A percentile compares a stretch with the other conserved stretches of the same genome.
These are phyloP conservation scores for Fusarium cicatricum DNA, from an alignment of 2,329 filamentous ascomycete genomes.

Conservation along the genomic window DNA sequence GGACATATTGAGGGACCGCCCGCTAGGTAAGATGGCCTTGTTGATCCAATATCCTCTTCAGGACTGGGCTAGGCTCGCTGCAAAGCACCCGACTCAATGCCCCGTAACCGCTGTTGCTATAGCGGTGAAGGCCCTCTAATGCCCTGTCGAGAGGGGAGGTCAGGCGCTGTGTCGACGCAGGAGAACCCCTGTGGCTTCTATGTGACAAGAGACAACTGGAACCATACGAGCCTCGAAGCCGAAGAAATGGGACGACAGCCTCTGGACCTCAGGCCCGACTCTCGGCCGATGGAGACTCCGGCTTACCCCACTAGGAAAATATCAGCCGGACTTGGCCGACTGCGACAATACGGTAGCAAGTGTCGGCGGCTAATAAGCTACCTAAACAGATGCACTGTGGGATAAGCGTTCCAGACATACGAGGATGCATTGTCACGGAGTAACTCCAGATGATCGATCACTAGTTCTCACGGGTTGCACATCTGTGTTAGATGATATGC, in stretches of 20 bases:
- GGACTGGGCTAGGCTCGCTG: constrained; percentile 2
- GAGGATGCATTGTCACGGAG: no score
- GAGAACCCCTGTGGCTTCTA: constrained; percentile 10
- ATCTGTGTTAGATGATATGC: background rate
- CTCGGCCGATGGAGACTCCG: constrained; percentile 40
- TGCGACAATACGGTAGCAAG: background rate
- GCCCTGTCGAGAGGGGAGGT: constrained; percentile 12
- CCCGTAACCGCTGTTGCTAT: background rate
- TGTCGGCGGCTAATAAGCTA: no score
- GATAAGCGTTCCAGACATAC: constrained; percentile 21
- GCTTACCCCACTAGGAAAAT: background rate
- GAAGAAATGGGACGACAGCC: background rate
- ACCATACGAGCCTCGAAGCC: no score
- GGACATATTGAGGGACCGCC: constrained; percentile 7
- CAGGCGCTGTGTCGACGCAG: constrained; percentile 20
- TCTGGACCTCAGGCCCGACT: constrained; percentile 18
- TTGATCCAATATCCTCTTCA: constrained; percentile 4
- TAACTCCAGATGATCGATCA: background rate
- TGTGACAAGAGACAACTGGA: constrained; percentile 14
- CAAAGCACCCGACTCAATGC: background rate
- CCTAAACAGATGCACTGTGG: background rate
- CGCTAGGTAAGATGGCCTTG: background rate
- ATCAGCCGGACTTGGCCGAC: constrained; percentile 7
- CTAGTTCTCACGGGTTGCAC: background rate
- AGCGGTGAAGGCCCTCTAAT: constrained; percentile 28